A percentile compares a stretch with the other conserved stretches of the same genome.
Conservation (phyloP, 2,329 filamentous ascomycete species). For the Penicillium sp. region DNA sequence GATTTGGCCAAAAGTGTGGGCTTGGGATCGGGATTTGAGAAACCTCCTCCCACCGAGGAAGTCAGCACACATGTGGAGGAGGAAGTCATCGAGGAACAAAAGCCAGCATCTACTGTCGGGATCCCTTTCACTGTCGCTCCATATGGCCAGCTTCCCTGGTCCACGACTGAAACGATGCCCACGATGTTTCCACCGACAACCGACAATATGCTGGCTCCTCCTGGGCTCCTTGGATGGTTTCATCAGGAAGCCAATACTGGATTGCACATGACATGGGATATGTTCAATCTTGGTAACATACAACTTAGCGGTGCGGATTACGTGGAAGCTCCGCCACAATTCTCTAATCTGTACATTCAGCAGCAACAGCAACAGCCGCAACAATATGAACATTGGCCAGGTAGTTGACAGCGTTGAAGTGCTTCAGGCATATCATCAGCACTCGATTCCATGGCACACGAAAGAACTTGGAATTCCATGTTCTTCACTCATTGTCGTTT, state of each 20-base stretch:
- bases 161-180: background rate
- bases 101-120: background rate
- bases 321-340: slow-evolving; percentile 6
- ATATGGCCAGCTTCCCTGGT: slow-evolving; percentile 2
- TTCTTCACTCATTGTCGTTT: too few relatives aligned
- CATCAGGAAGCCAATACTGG: slow-evolving; percentile 6
- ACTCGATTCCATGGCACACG: background rate
- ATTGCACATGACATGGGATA: slow-evolving; percentile 10
- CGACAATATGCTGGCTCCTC: slow-evolving; percentile 3
- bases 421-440: background rate
- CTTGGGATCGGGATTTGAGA: background rate
- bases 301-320: slow-evolving; percentile 5
- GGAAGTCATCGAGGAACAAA: background rate
- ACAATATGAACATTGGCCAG: background rate
- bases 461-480: too few relatives aligned
- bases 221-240: slow-evolving; percentile 10
- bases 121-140: slow-evolving; percentile 2
- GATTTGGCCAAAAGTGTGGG: slow-evolving; percentile 9
- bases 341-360: background rate
- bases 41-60: background rate
- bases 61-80: background rate
- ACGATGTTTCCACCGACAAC: slow-evolving; percentile 1
- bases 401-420: background rate
- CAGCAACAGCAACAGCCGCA: background rate
- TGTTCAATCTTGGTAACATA: slow-evolving; percentile 10